A percentile compares a stretch with the other conserved stretches of the same genome.
Evolutionary conservation across 352 stramenopile genomes (phyloP).

Genomic region (Phytophthora colocasiae): DNA sequence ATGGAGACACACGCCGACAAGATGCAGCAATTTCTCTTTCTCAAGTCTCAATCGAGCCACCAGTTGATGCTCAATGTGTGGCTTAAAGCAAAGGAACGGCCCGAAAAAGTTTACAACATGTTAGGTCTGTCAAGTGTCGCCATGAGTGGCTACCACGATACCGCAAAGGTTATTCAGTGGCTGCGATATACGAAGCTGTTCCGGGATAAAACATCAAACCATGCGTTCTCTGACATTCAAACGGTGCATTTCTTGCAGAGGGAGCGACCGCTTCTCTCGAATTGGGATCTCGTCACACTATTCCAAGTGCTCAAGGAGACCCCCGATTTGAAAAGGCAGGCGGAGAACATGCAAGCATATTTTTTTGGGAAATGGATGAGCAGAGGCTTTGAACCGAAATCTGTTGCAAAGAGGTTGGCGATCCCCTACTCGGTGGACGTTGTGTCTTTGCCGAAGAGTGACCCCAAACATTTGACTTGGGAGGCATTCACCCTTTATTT

Average conservation of each 20-base stretch:
- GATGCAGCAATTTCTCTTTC: neutral
- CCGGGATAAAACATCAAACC: neutral
- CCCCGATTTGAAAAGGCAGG: no score
- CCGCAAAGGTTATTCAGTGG: neutral
- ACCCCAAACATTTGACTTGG: neutral
- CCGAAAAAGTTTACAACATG: neutral
- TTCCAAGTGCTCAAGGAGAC: neutral
- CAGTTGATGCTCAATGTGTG: neutral
- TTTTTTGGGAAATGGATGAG: no score
- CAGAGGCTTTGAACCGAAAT: no score
- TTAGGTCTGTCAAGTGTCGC: neutral
- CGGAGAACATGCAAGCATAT: neutral
- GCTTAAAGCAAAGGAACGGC: neutral
- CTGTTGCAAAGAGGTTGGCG: neutral
- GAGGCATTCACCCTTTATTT: neutral
- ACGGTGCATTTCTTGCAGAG: neutral
- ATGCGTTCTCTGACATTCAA: neutral
- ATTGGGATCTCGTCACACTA: neutral
- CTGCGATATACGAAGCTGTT: neutral
- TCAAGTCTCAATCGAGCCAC: neutral
- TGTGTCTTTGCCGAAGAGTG: neutral
- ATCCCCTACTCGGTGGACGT: neutral
- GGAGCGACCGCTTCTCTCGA: neutral
- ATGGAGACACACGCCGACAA: neutral
- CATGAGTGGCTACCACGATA: neutral